phyloP scores from a whole-genome alignment of 371 early-diverging fungal genomes.

The Hamiltosporidium tvaerminnensis region DNA sequence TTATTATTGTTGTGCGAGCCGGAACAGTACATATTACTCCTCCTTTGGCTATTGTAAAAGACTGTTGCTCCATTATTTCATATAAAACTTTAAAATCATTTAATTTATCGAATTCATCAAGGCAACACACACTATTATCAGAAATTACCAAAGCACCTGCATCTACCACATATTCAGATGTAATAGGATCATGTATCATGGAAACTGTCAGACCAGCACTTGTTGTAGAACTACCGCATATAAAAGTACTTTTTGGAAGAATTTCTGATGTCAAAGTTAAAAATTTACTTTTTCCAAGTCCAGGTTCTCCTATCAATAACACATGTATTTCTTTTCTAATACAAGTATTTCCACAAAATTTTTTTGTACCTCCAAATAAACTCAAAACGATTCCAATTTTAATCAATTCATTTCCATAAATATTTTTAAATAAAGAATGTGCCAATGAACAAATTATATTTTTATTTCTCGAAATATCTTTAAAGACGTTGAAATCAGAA shows the following conservation, averaged over 20 bases:
- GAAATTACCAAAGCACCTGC: conserved; percentile 58
- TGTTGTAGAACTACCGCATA: conserved; percentile 58
- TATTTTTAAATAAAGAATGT: conserved; percentile 30
- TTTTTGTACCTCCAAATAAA: conserved; percentile 48
- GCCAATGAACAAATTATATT: conserved; percentile 25
- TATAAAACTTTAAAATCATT: conserved; percentile 44
- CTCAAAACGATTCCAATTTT: conserved; percentile 45
- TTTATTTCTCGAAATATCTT: conserved; percentile 6
- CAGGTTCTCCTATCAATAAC: conserved; percentile 56
- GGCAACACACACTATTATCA: conserved; percentile 57
- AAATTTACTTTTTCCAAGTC: conserved; percentile 58
- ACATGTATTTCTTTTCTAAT: conserved; percentile 46
- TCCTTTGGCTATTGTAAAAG: conserved; percentile 48
- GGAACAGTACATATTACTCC: conserved; percentile 49
- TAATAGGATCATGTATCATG: conserved; percentile 58
- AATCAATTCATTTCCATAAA: conserved; percentile 47
- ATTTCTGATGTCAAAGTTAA: conserved; percentile 54
- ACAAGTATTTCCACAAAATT: conserved; percentile 13
- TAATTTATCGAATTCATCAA: conserved; percentile 60
- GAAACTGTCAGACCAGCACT: conserved; percentile 65
- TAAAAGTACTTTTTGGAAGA: conserved; percentile 57
- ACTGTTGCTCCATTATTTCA: conserved; percentile 50
- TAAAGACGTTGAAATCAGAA: background rate
- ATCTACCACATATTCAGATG: conserved; percentile 63
- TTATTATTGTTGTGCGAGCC: conserved; percentile 38